phyloP scores from a whole-genome alignment of 169 alveolate genomes.

The Cryptosporidium baileyi region DNA sequence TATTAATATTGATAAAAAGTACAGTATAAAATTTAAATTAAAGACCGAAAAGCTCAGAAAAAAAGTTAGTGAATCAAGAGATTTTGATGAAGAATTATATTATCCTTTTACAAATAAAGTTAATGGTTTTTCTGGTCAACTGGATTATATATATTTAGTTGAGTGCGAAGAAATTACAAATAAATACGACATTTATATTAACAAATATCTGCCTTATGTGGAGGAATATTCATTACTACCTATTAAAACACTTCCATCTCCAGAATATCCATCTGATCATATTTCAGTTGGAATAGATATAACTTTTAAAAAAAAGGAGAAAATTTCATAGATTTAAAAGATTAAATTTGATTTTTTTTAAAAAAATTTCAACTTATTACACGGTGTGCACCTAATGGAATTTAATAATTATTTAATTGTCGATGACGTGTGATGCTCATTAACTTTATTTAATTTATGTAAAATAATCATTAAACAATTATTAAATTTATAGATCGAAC shows the following conservation, averaged over 20 bases:
- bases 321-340: too few species aligned
- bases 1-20: not conserved
- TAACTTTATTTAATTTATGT: not conserved
- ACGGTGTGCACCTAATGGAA: too few species aligned
- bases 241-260: constrained; percentile 21
- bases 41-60: not conserved
- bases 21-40: not conserved
- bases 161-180: not conserved
- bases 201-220: constrained; percentile 14
- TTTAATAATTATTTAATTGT: too few species aligned
- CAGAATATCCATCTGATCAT: constrained; percentile 60
- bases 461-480: not conserved
- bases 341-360: too few species aligned
- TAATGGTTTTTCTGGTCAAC: constrained; percentile 48
- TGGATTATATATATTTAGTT: constrained; percentile 41
- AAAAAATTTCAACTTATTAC: too few species aligned
- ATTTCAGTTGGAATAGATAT: constrained; percentile 58
- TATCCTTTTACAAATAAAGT: constrained; percentile 63
- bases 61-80: not conserved
- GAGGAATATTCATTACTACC: not conserved
- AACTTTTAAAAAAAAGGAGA: constrained; percentile 6
- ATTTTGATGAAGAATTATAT: not conserved
- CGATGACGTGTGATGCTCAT: not conserved
- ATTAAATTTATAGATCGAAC: too few species aligned
- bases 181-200: not conserved